Percentiles rank a stretch among this genome's conserved stretches.
phyloP scores from a whole-genome alignment of 2,329 filamentous ascomycete genomes.

The Aspergillus pseudonomiae region DNA sequence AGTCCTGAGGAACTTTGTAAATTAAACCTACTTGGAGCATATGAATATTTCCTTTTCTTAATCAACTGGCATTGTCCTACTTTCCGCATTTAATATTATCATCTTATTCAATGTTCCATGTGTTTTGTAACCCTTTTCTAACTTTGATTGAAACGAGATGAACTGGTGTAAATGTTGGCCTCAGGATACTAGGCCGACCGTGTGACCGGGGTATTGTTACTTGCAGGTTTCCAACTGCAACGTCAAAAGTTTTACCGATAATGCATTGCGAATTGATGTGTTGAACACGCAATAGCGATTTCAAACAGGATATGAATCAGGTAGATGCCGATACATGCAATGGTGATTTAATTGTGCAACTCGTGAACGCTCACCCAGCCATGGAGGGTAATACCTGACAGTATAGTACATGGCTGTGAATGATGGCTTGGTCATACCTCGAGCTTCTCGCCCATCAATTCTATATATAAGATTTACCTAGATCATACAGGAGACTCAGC shows the following conservation, averaged over 20 bases:
- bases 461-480: not conserved
- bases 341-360: not conserved
- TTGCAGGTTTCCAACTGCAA: not conserved
- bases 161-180: not conserved
- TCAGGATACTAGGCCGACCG: not conserved
- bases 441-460: not conserved
- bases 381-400: not conserved
- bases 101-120: not conserved
- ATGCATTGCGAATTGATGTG: not conserved
- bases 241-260: not conserved
- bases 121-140: not conserved
- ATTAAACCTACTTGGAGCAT: conserved; percentile 33
- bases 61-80: not conserved
- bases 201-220: not conserved
- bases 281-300: not conserved
- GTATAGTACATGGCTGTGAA: not conserved
- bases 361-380: not conserved
- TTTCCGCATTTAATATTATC: not conserved
- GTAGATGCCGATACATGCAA: not conserved
- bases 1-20: conserved; percentile 29
- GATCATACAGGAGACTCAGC: not conserved
- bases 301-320: not conserved
- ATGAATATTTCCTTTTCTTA: conserved; percentile 22
- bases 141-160: too few species aligned
- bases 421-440: not conserved